Evolutionary conservation across 768 basidiomycete species (phyloP).

Genomic region (Pleurotus tuber-regium): DNA sequence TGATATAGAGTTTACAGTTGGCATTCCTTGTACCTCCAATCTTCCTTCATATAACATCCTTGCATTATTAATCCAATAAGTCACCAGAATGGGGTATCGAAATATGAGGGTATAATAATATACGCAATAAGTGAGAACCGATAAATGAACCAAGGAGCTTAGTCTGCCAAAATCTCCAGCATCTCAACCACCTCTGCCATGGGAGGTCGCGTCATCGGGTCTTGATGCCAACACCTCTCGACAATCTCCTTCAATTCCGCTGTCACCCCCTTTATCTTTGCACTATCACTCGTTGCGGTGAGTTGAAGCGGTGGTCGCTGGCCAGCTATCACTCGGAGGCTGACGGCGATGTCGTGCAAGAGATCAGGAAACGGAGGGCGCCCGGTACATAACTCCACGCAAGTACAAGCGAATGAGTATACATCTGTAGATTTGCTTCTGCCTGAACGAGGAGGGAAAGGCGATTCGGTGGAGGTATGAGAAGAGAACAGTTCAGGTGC

Average conservation of each 20-base stretch:
- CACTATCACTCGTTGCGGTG: neutral
- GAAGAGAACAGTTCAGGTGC: slow-evolving; percentile 21
- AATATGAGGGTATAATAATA: too few species aligned
- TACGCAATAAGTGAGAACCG: too few species aligned
- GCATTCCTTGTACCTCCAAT: too few species aligned
- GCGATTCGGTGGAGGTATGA: slow-evolving; percentile 12
- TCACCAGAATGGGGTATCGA: too few species aligned
- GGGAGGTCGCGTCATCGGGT: neutral
- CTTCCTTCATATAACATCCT: too few species aligned
- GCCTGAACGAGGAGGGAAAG: slow-evolving; percentile 8
- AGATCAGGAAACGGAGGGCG: slow-evolving; percentile 18
- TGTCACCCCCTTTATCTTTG: neutral
- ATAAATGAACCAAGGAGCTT: too few species aligned
- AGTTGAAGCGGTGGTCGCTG: slow-evolving; percentile 3
- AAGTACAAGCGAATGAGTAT: slow-evolving; percentile 26
- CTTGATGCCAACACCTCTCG: neutral
- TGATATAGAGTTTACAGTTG: too few species aligned
- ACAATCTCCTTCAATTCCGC: slow-evolving; percentile 7
- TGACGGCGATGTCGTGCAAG: slow-evolving; percentile 15
- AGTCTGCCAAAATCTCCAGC: too few species aligned
- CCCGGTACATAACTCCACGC: slow-evolving; percentile 28
- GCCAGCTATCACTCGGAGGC: slow-evolving; percentile 14
- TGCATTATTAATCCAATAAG: too few species aligned
- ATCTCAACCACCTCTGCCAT: neutral
- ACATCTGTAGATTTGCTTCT: slow-evolving; percentile 19